Evolutionary conservation across 2,329 filamentous ascomycete species (phyloP).

Genomic region (Xylariaceae sp.): DNA sequence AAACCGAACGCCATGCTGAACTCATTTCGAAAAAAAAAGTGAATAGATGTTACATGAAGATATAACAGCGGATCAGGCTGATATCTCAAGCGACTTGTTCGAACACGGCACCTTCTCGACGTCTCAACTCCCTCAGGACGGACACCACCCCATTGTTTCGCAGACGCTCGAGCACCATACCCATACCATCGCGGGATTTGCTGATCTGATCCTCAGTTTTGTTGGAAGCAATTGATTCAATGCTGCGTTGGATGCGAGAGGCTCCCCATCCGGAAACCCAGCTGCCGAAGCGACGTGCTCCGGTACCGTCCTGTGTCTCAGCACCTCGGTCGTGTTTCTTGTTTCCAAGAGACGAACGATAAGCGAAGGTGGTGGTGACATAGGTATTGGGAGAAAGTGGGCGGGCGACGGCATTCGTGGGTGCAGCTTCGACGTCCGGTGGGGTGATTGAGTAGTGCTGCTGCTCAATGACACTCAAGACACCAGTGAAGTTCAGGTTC

Average conservation of each 20-base stretch:
- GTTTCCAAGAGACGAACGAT: conserved; percentile 69
- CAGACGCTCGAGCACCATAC: conserved; percentile 69
- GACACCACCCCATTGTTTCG: conserved; percentile 56
- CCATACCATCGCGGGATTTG: conserved; percentile 81
- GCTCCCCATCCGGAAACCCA: conserved; percentile 58
- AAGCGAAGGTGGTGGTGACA: conserved; percentile 70
- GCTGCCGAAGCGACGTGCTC: conserved; percentile 32
- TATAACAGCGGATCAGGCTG: no score
- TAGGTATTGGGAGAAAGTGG: conserved; percentile 47
- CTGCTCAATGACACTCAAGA: conserved; percentile 72
- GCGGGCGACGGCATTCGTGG: conserved; percentile 8
- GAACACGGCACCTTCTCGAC: conserved; percentile 34
- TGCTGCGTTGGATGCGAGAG: conserved; percentile 70
- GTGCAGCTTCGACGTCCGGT: conserved; percentile 35
- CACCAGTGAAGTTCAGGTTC: conserved; percentile 78
- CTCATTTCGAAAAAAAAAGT: conserved; percentile 7
- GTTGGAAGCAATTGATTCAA: conserved; percentile 73
- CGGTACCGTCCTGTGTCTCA: conserved; percentile 39
- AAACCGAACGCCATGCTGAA: conserved; percentile 22
- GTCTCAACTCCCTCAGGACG: conserved; percentile 51
- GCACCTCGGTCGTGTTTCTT: conserved; percentile 53
- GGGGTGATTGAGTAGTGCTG: conserved; percentile 57
- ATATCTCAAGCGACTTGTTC: no score
- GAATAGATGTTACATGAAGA: conserved; percentile 18
- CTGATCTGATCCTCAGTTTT: conserved; percentile 74